A percentile compares a stretch with the other conserved stretches of the same genome.
Conservation (phyloP, 2,329 filamentous ascomycete genomes). For the Pestalotiopsis sp. region DNA sequence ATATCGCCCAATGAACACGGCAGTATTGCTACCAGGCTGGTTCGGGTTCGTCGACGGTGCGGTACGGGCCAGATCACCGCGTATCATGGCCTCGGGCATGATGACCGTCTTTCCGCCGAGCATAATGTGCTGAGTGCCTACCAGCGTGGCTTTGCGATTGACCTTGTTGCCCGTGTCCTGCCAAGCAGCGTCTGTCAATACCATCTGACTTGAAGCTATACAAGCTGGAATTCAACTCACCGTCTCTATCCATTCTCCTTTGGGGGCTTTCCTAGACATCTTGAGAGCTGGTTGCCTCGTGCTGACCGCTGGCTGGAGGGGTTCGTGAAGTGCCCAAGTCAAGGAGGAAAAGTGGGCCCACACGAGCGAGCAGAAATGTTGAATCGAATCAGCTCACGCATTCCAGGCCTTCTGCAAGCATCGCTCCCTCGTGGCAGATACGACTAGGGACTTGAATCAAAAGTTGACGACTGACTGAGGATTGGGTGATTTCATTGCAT, state of each 20-base stretch:
- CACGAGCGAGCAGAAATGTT: neutral
- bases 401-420: neutral
- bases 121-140: slow-evolving; percentile 97
- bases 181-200: neutral
- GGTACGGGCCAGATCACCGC: slow-evolving; percentile 78
- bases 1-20: slow-evolving; percentile 88
- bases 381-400: neutral
- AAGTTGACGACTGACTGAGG: too few relatives aligned
- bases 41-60: slow-evolving; percentile 43
- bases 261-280: slow-evolving; percentile 69
- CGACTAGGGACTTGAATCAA: too few relatives aligned
- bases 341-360: neutral
- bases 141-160: slow-evolving; percentile 85
- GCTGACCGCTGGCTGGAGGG: neutral
- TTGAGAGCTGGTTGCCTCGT: neutral
- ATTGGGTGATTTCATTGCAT: too few relatives aligned
- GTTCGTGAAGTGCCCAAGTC: neutral
- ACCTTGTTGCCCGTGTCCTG: slow-evolving; percentile 99
- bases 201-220: neutral
- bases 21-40: slow-evolving; percentile 56
- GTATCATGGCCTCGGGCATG: slow-evolving; percentile 90
- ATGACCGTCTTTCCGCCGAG: slow-evolving; percentile 95
- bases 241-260: slow-evolving; percentile 96
- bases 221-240: slow-evolving; percentile 49
- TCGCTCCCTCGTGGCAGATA: too few relatives aligned